Percentiles rank a stretch among this genome's conserved stretches.
These are phyloP conservation scores for Elongisporangium undulatum DNA, from an alignment of 352 stramenopile genomes.

Conservation along the genomic window DNA sequence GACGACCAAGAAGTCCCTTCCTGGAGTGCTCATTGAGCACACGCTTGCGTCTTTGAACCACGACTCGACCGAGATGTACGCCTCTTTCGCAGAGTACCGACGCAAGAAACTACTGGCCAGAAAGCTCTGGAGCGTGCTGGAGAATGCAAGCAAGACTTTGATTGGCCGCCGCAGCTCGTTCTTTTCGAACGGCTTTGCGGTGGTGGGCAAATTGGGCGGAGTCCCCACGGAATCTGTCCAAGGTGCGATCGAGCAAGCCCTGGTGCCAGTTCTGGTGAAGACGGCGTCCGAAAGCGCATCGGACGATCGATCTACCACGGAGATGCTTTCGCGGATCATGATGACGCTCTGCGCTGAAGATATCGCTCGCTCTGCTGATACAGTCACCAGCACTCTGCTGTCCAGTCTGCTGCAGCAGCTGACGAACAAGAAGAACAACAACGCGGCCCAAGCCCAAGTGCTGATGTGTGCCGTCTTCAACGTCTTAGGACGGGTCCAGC, in stretches of 20 bases:
- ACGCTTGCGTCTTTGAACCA: constrained; percentile 24
- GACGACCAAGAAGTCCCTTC: constrained; percentile 8
- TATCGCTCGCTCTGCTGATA: neutral
- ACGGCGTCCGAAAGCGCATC: constrained; percentile 7
- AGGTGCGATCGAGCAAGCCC: constrained; percentile 10
- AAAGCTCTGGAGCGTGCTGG: constrained; percentile 36
- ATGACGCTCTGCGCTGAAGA: neutral
- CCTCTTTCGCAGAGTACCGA: constrained; percentile 26
- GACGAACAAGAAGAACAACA: constrained; percentile 11
- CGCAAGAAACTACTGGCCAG: constrained; percentile 28
- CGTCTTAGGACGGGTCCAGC: constrained; percentile 22
- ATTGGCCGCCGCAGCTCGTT: constrained; percentile 9
- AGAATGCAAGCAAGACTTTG: constrained; percentile 3
- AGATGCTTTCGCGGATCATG: constrained; percentile 16
- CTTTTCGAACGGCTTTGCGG: constrained; percentile 29
- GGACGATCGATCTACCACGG: constrained; percentile 2
- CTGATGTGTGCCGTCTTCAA: constrained; percentile 20
- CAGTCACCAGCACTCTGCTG: neutral
- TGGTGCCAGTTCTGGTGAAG: constrained; percentile 29
- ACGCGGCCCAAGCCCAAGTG: constrained; percentile 7
- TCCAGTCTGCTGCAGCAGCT: constrained; percentile 13
- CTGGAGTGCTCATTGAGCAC: constrained; percentile 27
- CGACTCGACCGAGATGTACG: constrained; percentile 7
- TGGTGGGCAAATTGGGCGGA: constrained; percentile 4
- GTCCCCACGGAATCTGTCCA: neutral